Conservation (phyloP, 371 early-diverging fungal genomes). For the Aphelidium insulamus region DNA sequence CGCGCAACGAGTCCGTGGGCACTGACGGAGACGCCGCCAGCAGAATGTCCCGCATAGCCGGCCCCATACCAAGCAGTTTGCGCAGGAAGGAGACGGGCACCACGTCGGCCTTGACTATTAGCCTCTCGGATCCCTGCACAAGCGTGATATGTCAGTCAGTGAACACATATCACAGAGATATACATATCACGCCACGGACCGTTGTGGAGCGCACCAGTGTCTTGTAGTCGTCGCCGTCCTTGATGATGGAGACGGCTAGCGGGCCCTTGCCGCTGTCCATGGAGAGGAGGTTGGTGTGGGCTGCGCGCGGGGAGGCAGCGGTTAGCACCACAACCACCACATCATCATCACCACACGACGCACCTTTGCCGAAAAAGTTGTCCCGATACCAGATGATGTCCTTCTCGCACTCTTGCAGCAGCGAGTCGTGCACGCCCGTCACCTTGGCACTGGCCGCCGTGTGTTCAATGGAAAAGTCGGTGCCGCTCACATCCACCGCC, state of each 20-base stretch:
- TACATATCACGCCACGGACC: too few species aligned
- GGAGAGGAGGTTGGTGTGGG: too few species aligned
- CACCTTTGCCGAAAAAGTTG: constrained; percentile 13
- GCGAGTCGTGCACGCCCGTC: constrained; percentile 24
- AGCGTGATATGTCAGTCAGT: too few species aligned
- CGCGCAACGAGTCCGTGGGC: constrained; percentile 9
- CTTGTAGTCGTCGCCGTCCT: constrained; percentile 2
- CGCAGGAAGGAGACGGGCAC: constrained; percentile 11
- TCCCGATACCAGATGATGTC: constrained; percentile 16
- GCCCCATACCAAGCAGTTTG: constrained; percentile 17
- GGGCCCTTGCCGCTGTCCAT: constrained; percentile 9
- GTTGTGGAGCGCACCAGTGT: constrained; percentile 7
- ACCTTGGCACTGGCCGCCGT: constrained; percentile 15
- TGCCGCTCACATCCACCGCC: constrained; percentile 14
- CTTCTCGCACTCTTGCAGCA: constrained; percentile 27
- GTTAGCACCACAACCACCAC: constrained; percentile 11
- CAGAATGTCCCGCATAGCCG: constrained; percentile 14
- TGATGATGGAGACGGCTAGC: constrained; percentile 10
- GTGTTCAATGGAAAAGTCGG: constrained; percentile 14
- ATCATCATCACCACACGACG: constrained; percentile 2
- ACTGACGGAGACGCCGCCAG: constrained; percentile 25
- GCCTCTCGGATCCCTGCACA: constrained; percentile 15
- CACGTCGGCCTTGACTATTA: constrained; percentile 8
- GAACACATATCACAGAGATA: constrained; percentile 4
- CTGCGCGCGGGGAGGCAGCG: too few species aligned